Evolutionary conservation across 345 rosid genomes (phyloP).

Genomic region (Eucalyptus erythrocorys): DNA sequence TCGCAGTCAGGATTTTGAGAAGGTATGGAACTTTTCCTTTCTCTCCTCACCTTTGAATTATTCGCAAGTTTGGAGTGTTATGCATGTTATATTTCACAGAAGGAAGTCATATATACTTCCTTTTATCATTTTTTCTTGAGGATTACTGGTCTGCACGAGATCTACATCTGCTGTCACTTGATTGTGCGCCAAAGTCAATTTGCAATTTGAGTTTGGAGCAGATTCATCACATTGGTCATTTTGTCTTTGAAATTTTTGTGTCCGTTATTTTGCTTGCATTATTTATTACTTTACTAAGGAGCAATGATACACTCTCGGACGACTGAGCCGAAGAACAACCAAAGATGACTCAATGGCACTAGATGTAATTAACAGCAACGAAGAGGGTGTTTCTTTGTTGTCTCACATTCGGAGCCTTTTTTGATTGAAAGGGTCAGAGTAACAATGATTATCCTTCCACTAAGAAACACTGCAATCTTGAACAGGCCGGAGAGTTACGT

Average conservation of each 20-base stretch:
- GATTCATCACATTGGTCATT: neutral
- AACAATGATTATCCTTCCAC: neutral
- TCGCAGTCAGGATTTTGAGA: conserved; percentile 92
- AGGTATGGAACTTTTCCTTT: conserved; percentile 25
- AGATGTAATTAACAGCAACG: neutral
- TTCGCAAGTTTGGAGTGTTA: neutral
- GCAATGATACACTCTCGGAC: neutral
- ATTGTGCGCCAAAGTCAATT: neutral
- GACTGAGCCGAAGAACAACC: neutral
- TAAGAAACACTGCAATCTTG: neutral
- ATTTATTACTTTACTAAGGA: neutral
- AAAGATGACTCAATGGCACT: neutral
- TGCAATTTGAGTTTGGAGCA: neutral
- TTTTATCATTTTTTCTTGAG: neutral
- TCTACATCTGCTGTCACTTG: neutral
- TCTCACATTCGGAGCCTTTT: neutral
- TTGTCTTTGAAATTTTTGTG: neutral
- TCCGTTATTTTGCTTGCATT: neutral
- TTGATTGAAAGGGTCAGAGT: neutral
- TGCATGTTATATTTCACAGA: neutral
- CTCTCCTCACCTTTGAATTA: neutral
- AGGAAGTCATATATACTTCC: neutral
- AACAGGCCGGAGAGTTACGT: conserved; percentile 93
- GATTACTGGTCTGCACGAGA: neutral
- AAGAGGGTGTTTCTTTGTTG: neutral